phyloP scores from a whole-genome alignment of 2,329 filamentous ascomycete species.

The Sporothrix protearum region DNA sequence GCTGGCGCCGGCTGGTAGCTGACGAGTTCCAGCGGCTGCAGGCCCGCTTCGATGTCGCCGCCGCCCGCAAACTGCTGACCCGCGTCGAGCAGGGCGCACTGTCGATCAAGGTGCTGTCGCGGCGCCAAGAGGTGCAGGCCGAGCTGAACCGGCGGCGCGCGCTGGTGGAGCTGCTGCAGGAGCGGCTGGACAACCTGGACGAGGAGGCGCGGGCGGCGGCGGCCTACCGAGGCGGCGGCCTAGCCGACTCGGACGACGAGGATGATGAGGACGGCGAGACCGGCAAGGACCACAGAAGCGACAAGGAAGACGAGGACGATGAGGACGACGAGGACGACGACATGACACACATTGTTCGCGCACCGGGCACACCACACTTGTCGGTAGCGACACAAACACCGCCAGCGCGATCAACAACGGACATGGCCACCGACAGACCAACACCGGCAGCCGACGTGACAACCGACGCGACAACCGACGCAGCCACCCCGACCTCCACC shows the following conservation, averaged over 20 bases:
- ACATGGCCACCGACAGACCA: too few species aligned
- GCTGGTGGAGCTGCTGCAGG: conserved; percentile 60
- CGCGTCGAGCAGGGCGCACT: conserved; percentile 67
- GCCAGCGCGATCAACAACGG: too few species aligned
- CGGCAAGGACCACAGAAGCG: too few species aligned
- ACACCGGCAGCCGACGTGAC: neutral
- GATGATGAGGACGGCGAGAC: too few species aligned
- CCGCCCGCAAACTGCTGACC: conserved; percentile 65
- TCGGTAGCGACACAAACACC: neutral
- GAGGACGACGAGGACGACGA: conserved; percentile 33
- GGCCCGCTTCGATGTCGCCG: conserved; percentile 63
- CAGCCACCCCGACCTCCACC: neutral
- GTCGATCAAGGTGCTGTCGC: conserved; percentile 53
- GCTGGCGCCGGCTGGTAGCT: conserved; percentile 53
- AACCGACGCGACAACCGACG: neutral
- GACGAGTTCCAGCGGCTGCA: conserved; percentile 65
- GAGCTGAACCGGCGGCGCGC: conserved; percentile 65
- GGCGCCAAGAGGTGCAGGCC: conserved; percentile 58
- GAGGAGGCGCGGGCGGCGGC: conserved; percentile 48
- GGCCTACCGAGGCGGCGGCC: conserved; percentile 34
- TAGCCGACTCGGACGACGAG: too few species aligned
- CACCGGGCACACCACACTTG: conserved; percentile 37
- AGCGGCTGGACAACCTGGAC: conserved; percentile 64
- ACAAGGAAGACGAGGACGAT: too few species aligned
- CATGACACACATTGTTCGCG: conserved; percentile 50